A percentile compares a stretch with the other conserved stretches of the same genome.
phyloP scores from a whole-genome alignment of 129 eudicot species.

The Lactuca sativa region DNA sequence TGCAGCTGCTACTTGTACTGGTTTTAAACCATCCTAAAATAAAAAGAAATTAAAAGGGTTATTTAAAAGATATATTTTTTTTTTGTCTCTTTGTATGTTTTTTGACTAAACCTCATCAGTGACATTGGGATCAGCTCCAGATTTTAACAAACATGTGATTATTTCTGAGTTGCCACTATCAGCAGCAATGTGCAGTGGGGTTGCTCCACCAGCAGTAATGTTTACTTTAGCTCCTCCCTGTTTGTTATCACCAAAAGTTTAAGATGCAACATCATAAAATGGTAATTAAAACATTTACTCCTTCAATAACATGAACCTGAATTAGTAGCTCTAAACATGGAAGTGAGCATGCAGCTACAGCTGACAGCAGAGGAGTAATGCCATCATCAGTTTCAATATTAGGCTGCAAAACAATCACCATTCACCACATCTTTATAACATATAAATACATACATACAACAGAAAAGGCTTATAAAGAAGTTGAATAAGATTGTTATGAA shows the following conservation, averaged over 20 bases:
- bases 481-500: not conserved
- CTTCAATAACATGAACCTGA: constrained; percentile 42
- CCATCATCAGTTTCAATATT: constrained; percentile 85
- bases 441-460: not conserved
- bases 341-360: constrained; percentile 93
- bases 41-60: not conserved
- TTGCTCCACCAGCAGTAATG: constrained; percentile 89
- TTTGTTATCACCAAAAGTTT: not conserved
- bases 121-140: constrained; percentile 82
- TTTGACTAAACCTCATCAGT: constrained; percentile 64
- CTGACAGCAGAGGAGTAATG: constrained; percentile 78
- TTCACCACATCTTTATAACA: not conserved
- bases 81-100: not conserved
- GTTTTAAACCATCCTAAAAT: constrained; percentile 73
- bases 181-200: constrained; percentile 91
- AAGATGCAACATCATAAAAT: too few relatives aligned
- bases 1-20: constrained; percentile 84
- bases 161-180: constrained; percentile 73
- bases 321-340: constrained; percentile 73
- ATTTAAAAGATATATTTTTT: too few relatives aligned
- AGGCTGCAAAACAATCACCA: constrained; percentile 63
- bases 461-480: too few relatives aligned
- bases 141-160: constrained; percentile 63
- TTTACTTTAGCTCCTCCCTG: constrained; percentile 88
- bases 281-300: too few relatives aligned